Base-by-base conservation (phyloP, 2,329 filamentous ascomycete genomes). In the Onygenales sp. region DNA sequence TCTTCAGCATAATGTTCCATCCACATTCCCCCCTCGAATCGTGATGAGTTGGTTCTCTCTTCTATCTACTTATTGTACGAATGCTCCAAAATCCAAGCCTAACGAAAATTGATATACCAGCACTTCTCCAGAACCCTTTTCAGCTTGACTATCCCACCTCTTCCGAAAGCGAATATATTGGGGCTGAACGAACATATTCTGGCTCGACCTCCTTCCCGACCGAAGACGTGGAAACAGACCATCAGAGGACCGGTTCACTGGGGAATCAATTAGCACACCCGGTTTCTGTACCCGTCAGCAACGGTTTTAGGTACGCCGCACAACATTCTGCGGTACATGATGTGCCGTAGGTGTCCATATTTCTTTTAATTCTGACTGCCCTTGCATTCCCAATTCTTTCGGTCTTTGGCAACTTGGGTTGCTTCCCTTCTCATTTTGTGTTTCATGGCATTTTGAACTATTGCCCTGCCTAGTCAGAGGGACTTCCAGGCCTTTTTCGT, bases 281-380 rank as follows among this genome's bases (percentile, higher is more conserved):
- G 51, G 72, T 69, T 61, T 67, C 72, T 55, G 73, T 77, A 63
- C 65, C 72, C 62, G 65, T 71, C 60, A 70, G 67, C 63, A 76
- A 74, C 67, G 71, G 72, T 65, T 64, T 75, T 70, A 73, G 76
- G 70, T 80, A 77, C 72, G 71, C 72, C 64, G 62, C 75, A 68
- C 73, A 73, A 66, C 75, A 75, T 69, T 69, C 75, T 73, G 66
- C 69, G 60, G 67, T 72, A 67, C 70, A 75, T 61, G 77, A 81
- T 67, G 68, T 73, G 68, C 73, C 72, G 78, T 81, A 78, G 75
- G 78, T 80, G 64, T 57, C 64, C 54, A 57, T 53, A 66, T 65
- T 67, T 66, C 70, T 75, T 75, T 66, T 52, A 65, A 68, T 70
- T 59, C 54, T 53, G 63, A 64, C 64, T 64, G 57, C 57, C 57